These are phyloP conservation scores for Isoetes taiwanensis DNA, from an alignment of 75 land plant species.

Conservation along the genomic window DNA sequence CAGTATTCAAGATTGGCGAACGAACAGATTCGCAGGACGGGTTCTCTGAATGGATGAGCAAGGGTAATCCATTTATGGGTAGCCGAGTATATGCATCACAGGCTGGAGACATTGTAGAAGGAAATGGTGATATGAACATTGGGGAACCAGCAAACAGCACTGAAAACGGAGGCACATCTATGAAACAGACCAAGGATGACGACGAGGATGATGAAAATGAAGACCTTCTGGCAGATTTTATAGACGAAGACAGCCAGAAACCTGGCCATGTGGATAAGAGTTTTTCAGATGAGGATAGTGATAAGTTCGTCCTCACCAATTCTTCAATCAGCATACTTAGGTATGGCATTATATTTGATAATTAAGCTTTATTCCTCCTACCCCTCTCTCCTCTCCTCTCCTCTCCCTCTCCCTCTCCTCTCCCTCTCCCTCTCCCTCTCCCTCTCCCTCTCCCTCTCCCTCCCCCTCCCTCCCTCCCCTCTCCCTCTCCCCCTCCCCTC, in stretches of 20 bases:
- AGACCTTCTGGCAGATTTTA: constrained; percentile 93
- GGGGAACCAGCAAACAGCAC: neutral
- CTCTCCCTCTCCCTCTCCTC: no score
- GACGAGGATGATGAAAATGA: constrained; percentile 81
- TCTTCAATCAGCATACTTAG: constrained; percentile 77
- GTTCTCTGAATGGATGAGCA: constrained; percentile 64
- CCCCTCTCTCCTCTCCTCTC: no score
- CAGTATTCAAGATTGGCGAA: constrained; percentile 5
- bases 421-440: no score
- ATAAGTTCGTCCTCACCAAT: constrained; percentile 53
- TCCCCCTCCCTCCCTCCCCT: no score
- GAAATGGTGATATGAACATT: constrained; percentile 2
- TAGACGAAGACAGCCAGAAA: constrained; percentile 97
- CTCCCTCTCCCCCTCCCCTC: no score
- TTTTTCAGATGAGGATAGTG: constrained; percentile 30
- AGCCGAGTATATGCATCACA: constrained; percentile 1
- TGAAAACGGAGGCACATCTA: neutral
- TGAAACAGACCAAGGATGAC: no score
- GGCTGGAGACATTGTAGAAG: constrained; percentile 14
- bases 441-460: no score
- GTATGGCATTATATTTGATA: no score
- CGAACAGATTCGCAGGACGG: constrained; percentile 15
- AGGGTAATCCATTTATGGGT: constrained; percentile 65
- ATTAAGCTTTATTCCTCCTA: no score
- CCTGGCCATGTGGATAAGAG: constrained; percentile 57